Evolutionary conservation across 148 eudicot species (phyloP).

Genomic region (Rhododendron vialii): DNA sequence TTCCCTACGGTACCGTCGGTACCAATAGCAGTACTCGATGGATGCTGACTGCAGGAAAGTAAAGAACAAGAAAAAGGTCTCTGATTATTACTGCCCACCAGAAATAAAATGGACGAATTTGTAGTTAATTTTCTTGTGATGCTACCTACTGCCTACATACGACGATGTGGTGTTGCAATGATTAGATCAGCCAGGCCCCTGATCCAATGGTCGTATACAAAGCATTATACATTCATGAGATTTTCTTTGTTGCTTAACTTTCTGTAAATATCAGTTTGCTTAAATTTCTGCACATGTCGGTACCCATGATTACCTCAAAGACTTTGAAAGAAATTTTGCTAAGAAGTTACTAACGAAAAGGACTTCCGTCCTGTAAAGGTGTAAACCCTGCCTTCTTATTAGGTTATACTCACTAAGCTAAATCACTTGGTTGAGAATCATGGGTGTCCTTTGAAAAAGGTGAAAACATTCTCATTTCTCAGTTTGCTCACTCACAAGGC

Average conservation of each 20-base stretch:
- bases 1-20: no score
- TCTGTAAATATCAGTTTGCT: not conserved
- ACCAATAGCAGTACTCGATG: no score
- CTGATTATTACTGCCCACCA: constrained; percentile 29
- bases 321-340: not conserved
- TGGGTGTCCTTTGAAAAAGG: not conserved
- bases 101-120: not conserved
- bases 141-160: not conserved
- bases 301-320: not conserved
- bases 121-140: not conserved
- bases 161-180: not conserved
- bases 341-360: not conserved
- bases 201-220: not conserved
- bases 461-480: not conserved
- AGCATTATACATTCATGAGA: not conserved
- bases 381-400: not conserved
- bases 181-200: not conserved
- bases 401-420: not conserved
- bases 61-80: constrained; percentile 12
- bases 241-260: not conserved
- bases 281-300: not conserved
- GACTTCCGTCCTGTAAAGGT: not conserved
- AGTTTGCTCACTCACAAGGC: not conserved
- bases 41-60: not conserved
- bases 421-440: not conserved